These are phyloP conservation scores for Lentinus tigrinus DNA, from an alignment of 768 basidiomycete species.

Conservation along the genomic window DNA sequence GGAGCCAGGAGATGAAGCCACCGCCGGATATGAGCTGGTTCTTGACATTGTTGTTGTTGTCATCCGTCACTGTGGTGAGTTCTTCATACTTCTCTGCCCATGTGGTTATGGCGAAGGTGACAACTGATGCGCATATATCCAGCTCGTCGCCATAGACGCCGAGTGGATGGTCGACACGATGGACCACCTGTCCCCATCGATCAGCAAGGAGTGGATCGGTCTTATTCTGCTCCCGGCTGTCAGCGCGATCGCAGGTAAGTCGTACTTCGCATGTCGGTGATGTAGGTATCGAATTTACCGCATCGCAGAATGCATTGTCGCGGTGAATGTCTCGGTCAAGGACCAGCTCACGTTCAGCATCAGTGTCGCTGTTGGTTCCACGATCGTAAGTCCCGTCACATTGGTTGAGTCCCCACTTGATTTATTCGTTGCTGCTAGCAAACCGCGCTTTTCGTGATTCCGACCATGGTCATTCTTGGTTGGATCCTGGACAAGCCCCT, in stretches of 20 bases:
- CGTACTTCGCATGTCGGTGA: neutral
- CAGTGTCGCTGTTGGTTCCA: constrained; percentile 80
- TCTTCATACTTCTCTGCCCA: neutral
- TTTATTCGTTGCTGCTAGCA: constrained; percentile 43
- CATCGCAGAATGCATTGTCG: constrained; percentile 77
- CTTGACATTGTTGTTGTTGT: constrained; percentile 54
- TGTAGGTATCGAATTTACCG: neutral
- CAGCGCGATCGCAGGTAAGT: constrained; percentile 70
- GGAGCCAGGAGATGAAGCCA: neutral
- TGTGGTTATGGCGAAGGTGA: neutral
- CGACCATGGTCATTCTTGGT: constrained; percentile 73
- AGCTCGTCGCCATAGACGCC: constrained; percentile 61
- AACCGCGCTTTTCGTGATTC: constrained; percentile 69
- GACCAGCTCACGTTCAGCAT: constrained; percentile 81
- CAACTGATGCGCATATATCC: neutral
- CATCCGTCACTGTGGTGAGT: constrained; percentile 62
- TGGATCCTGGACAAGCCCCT: constrained; percentile 83
- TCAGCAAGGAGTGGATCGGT: constrained; percentile 88
- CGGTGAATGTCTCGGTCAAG: constrained; percentile 85
- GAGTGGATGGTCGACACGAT: constrained; percentile 82
- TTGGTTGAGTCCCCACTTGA: neutral
- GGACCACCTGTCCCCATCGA: constrained; percentile 64
- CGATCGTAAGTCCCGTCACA: constrained; percentile 49
- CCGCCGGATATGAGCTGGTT: constrained; percentile 54
- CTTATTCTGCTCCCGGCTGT: constrained; percentile 87